phyloP scores from a whole-genome alignment of 1,284 basidiomycete species.

The Rhizopogon parksii region DNA sequence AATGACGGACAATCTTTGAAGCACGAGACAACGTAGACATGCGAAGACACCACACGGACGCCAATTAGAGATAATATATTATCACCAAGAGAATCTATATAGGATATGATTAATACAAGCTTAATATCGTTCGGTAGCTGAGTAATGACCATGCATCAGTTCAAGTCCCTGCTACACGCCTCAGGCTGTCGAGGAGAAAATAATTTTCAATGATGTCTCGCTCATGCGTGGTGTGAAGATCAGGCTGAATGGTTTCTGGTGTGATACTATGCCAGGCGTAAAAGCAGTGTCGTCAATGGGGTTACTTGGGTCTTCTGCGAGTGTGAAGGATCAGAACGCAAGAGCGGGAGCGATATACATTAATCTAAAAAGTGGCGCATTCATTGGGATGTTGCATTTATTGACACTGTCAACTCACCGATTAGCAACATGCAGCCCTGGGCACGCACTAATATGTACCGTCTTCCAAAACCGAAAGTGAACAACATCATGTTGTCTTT shows the following conservation, averaged over 20 bases:
- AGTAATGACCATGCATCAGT: background rate
- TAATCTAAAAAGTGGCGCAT: slow-evolving; percentile 32
- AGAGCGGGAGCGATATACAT: slow-evolving; percentile 54
- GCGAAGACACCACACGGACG: no score
- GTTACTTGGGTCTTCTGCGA: slow-evolving; percentile 38
- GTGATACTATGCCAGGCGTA: slow-evolving; percentile 49
- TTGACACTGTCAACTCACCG: slow-evolving; percentile 11
- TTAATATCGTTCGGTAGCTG: background rate
- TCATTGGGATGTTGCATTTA: background rate
- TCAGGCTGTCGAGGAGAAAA: background rate
- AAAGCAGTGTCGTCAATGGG: slow-evolving; percentile 54
- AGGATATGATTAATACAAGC: no score
- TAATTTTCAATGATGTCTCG: slow-evolving; percentile 7
- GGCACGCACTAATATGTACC: slow-evolving; percentile 45
- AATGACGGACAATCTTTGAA: no score
- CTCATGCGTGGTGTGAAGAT: slow-evolving; percentile 39
- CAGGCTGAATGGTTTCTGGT: slow-evolving; percentile 49
- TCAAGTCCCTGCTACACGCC: background rate
- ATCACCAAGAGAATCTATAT: no score
- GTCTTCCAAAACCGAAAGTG: slow-evolving; percentile 56
- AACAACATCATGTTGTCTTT: slow-evolving; percentile 42
- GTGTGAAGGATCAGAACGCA: slow-evolving; percentile 53
- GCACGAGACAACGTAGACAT: no score
- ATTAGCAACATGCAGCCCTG: slow-evolving; percentile 51
- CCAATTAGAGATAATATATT: no score